phyloP scores from a whole-genome alignment of 805 yeast genomes.

The Candida qinlingensis region DNA sequence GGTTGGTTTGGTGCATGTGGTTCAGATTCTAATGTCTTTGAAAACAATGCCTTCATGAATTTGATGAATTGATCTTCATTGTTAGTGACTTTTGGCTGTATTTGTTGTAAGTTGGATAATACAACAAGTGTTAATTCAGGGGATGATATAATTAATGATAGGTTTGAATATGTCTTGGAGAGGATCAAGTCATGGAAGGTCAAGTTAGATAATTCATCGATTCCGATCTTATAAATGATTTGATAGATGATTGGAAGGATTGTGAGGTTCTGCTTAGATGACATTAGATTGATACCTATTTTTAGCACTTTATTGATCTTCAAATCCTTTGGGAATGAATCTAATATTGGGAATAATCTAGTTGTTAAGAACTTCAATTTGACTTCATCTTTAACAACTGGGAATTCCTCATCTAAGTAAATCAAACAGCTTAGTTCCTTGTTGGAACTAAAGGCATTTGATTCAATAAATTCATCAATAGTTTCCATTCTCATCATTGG shows the following conservation, averaged over 20 bases:
- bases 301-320: constrained; percentile 66
- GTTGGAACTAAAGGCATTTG: constrained; percentile 5
- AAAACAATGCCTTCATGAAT: constrained; percentile 39
- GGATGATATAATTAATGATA: constrained; percentile 31
- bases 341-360: constrained; percentile 6
- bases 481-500: constrained; percentile 50
- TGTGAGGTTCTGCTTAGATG: constrained; percentile 31
- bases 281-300: constrained; percentile 48
- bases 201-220: constrained; percentile 57
- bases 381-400: constrained; percentile 1
- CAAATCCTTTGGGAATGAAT: constrained; percentile 5
- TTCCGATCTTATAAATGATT: constrained; percentile 57
- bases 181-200: constrained; percentile 70
- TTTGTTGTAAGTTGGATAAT: constrained; percentile 41
- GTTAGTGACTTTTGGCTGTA: constrained; percentile 39
- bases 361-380: constrained; percentile 6
- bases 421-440: constrained; percentile 6
- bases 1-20: constrained; percentile 2
- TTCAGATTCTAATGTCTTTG: constrained; percentile 24
- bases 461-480: constrained; percentile 61
- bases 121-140: constrained; percentile 38
- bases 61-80: constrained; percentile 47
- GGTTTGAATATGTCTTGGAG: constrained; percentile 29
- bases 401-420: constrained; percentile 11
- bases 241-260: constrained; percentile 44